A percentile compares a stretch with the other conserved stretches of the same genome.
Conservation (phyloP, 2,329 filamentous ascomycete species). For the Microdochium trichocladiopsis region DNA sequence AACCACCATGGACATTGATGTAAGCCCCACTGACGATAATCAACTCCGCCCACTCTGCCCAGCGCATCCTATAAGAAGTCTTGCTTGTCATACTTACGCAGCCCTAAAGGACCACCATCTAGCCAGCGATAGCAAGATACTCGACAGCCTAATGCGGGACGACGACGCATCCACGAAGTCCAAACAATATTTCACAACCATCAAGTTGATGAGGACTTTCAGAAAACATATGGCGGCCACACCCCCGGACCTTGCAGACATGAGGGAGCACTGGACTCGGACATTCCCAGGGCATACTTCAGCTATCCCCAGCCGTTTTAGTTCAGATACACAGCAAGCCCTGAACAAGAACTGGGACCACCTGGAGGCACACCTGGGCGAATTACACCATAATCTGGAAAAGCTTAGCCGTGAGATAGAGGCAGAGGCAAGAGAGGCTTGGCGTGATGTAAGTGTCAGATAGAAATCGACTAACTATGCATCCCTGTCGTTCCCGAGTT, state of each 20-base stretch:
- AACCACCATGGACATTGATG: not conserved
- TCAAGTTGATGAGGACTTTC: not conserved
- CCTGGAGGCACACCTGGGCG: not conserved
- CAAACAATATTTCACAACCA: not conserved
- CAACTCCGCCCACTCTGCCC: not conserved
- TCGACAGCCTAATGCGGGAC: not conserved
- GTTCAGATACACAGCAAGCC: not conserved
- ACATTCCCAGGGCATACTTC: not conserved
- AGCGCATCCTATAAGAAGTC: not conserved
- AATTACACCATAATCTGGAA: not conserved
- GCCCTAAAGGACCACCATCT: not conserved
- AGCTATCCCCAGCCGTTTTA: not conserved
- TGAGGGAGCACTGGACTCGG: not conserved
- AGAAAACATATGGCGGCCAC: not conserved
- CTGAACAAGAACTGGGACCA: not conserved
- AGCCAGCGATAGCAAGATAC: not conserved
- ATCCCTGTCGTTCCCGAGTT: not conserved
- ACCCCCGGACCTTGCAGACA: not conserved
- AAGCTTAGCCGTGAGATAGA: not conserved
- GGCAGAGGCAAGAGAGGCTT: not conserved
- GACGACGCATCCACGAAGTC: not conserved
- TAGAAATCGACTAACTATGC: not conserved
- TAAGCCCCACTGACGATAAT: not conserved
- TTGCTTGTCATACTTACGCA: not conserved
- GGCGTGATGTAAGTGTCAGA: not conserved